Evolutionary conservation across 2,329 filamentous ascomycete species (phyloP).

Genomic region (Talaromyces sp.): DNA sequence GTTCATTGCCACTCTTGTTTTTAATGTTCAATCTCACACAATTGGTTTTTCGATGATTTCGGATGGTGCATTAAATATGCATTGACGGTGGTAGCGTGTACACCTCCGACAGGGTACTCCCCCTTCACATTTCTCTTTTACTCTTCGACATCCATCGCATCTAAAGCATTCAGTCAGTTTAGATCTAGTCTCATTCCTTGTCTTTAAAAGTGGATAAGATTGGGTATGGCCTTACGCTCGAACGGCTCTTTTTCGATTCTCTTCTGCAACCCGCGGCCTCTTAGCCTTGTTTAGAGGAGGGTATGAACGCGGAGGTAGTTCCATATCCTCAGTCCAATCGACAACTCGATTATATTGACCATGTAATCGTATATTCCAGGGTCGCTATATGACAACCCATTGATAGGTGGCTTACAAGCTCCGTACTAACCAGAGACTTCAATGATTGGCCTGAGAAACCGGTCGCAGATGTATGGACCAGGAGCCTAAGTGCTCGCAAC

Average conservation of each 20-base stretch:
- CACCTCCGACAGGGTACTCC: conserved; percentile 55
- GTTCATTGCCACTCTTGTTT: background rate
- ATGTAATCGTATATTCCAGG: background rate
- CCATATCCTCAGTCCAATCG: conserved; percentile 7
- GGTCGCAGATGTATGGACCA: background rate
- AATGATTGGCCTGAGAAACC: background rate
- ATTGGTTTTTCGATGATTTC: conserved; percentile 32
- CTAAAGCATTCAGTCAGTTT: conserved; percentile 30
- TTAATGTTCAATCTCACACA: conserved; percentile 22
- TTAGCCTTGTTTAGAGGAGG: conserved; percentile 23
- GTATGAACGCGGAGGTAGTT: conserved; percentile 4
- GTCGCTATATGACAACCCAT: background rate
- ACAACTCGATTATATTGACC: background rate
- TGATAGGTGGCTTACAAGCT: background rate
- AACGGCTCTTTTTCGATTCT: conserved; percentile 41
- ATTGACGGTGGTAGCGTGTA: conserved; percentile 50
- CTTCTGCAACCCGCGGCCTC: conserved; percentile 40
- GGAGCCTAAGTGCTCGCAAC: background rate
- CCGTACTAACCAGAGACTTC: background rate
- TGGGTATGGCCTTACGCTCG: conserved; percentile 32
- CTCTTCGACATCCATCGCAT: conserved; percentile 54
- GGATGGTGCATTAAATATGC: conserved; percentile 46
- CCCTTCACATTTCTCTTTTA: conserved; percentile 58
- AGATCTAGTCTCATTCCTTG: background rate
- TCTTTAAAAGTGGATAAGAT: background rate